phyloP scores from a whole-genome alignment of 2,329 filamentous ascomycete genomes.

The Capronia epimyces region DNA sequence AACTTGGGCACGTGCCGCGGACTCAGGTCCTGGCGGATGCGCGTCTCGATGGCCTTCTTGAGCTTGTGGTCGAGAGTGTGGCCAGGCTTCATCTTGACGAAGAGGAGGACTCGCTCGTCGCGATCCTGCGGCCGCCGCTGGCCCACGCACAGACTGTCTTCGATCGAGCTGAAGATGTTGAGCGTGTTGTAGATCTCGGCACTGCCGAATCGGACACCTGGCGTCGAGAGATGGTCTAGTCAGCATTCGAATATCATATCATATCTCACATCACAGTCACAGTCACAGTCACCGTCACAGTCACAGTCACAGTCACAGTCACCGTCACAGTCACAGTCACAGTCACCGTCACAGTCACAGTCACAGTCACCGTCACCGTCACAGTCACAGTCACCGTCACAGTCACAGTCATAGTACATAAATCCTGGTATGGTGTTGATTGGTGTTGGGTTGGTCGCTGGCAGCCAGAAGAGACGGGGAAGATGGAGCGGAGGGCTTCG shows the following conservation, averaged over 20 bases:
- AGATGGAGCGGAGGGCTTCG: too few relatives aligned
- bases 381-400: too few relatives aligned
- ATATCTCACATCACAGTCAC: too few relatives aligned
- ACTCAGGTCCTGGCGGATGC: constrained; percentile 61
- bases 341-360: too few relatives aligned
- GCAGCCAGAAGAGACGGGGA: too few relatives aligned
- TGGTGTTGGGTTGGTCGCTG: too few relatives aligned
- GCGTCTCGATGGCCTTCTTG: constrained; percentile 54
- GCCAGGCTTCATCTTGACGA: constrained; percentile 55
- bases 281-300: too few relatives aligned
- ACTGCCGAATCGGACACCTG: constrained; percentile 79
- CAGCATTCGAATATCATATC: neutral
- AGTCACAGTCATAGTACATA: too few relatives aligned
- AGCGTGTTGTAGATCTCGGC: constrained; percentile 94
- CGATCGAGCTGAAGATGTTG: constrained; percentile 54
- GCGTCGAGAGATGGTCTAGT: neutral
- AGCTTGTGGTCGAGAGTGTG: constrained; percentile 50
- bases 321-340: too few relatives aligned
- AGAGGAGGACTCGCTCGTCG: constrained; percentile 55
- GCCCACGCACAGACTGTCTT: constrained; percentile 78
- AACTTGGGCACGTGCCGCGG: constrained; percentile 70
- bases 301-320: too few relatives aligned
- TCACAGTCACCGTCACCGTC: too few relatives aligned
- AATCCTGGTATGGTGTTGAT: too few relatives aligned
- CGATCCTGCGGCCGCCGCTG: constrained; percentile 58